Conservation (phyloP, 768 basidiomycete species). For the Plicaturopsis crispa region DNA sequence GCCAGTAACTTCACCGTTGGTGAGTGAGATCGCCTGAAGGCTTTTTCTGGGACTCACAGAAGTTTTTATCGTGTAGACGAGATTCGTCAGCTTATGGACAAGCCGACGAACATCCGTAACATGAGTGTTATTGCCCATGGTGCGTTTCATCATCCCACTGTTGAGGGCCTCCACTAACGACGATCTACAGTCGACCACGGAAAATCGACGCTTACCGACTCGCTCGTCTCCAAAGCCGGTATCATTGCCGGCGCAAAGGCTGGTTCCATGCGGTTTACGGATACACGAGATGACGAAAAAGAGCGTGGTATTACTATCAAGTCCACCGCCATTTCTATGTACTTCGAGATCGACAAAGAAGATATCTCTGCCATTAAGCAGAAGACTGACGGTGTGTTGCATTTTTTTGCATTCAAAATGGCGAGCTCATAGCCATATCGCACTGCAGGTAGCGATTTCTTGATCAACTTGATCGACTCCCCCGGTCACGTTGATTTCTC, state of each 20-base stretch:
- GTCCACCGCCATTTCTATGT: slow-evolving; percentile 99
- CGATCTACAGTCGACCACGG: slow-evolving; percentile 86
- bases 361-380: slow-evolving; percentile 82
- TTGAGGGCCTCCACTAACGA: slow-evolving; percentile 11
- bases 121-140: slow-evolving; percentile 94
- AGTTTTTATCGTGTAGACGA: slow-evolving; percentile 47
- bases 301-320: slow-evolving; percentile 99
- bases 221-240: slow-evolving; percentile 98
- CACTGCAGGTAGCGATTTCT: slow-evolving; percentile 77
- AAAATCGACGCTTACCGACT: slow-evolving; percentile 99
- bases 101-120: slow-evolving; percentile 88
- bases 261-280: slow-evolving; percentile 94
- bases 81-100: slow-evolving; percentile 84
- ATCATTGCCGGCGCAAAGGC: slow-evolving; percentile 94
- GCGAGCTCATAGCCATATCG: not conserved
- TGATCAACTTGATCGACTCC: slow-evolving; percentile 99
- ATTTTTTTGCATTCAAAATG: slow-evolving; percentile 4
- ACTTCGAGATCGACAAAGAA: slow-evolving; percentile 92
- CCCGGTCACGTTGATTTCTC: slow-evolving; percentile 99
- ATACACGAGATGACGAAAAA: slow-evolving; percentile 97
- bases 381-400: slow-evolving; percentile 76
- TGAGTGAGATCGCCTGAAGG: slow-evolving; percentile 26
- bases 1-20: slow-evolving; percentile 85
- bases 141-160: slow-evolving; percentile 28
- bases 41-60: slow-evolving; percentile 5